A percentile compares a stretch with the other conserved stretches of the same genome.
Conservation (phyloP, 1,139 yeast species). For the Yamadazyma membranifaciens region DNA sequence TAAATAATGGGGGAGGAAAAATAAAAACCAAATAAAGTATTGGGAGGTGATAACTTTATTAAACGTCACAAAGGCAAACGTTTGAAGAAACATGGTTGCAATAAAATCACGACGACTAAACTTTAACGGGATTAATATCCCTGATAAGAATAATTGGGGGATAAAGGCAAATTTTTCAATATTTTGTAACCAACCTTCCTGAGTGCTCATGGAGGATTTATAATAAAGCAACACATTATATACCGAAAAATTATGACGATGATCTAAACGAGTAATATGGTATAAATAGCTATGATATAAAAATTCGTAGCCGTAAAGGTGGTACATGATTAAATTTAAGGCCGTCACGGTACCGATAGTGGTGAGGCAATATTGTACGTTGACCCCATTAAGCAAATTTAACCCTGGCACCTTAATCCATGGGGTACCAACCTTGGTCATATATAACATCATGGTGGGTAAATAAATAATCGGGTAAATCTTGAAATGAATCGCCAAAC, state of each 20-base stretch:
- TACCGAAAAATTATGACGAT: conserved; percentile 90
- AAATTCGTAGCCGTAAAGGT: conserved; percentile 70
- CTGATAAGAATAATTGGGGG: conserved; percentile 73
- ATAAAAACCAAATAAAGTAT: conserved; percentile 90
- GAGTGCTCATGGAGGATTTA: conserved; percentile 42
- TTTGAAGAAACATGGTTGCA: conserved; percentile 80
- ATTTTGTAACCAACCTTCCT: conserved; percentile 9
- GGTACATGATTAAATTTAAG: conserved; percentile 60
- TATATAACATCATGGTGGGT: conserved; percentile 46
- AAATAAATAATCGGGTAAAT: conserved; percentile 86
- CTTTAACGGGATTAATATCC: conserved; percentile 56
- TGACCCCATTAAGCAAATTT: conserved; percentile 40
- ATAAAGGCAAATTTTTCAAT: conserved; percentile 64
- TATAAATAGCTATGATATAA: conserved; percentile 78
- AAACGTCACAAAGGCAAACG: conserved; percentile 84
- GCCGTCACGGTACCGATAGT: conserved; percentile 41
- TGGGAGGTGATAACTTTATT: conserved; percentile 95
- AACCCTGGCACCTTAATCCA: conserved; percentile 26
- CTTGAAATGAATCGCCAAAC: conserved; percentile 84
- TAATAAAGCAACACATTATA: conserved; percentile 78
- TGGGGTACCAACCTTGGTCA: conserved; percentile 22
- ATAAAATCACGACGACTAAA: conserved; percentile 54
- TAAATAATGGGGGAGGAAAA: conserved; percentile 72
- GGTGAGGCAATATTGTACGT: conserved; percentile 45
- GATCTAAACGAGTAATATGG: conserved; percentile 82